Evolutionary conservation across 1,139 yeast species (phyloP).

Genomic region (Candida sp.): DNA sequence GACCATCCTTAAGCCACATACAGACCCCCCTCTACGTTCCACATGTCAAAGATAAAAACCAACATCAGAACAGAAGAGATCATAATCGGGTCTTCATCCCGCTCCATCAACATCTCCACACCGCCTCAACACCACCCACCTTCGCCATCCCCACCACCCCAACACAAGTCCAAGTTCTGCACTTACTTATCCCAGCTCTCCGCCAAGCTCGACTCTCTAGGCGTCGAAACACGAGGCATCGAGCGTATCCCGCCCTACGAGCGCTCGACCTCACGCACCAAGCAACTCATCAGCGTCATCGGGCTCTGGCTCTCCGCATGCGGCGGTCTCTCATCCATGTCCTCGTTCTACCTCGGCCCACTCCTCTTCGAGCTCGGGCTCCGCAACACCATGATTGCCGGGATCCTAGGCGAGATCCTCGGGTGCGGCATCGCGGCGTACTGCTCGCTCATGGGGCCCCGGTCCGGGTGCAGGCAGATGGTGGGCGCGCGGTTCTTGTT

Average conservation of each 20-base stretch:
- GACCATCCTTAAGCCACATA: too few relatives aligned
- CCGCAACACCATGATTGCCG: slow-evolving; percentile 61
- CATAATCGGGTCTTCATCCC: background rate
- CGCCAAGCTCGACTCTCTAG: slow-evolving; percentile 38
- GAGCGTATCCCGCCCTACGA: slow-evolving; percentile 77
- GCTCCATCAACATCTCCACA: too few relatives aligned
- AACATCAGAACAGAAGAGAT: background rate
- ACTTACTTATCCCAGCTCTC: slow-evolving; percentile 14
- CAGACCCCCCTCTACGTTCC: too few relatives aligned
- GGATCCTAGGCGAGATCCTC: slow-evolving; percentile 61
- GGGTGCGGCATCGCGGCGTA: slow-evolving; percentile 84
- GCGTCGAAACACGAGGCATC: slow-evolving; percentile 84
- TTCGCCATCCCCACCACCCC: too few relatives aligned
- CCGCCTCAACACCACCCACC: too few relatives aligned
- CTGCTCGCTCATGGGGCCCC: slow-evolving; percentile 85
- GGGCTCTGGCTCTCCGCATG: slow-evolving; percentile 88
- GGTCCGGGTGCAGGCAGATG: slow-evolving; percentile 89
- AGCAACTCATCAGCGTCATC: slow-evolving; percentile 60
- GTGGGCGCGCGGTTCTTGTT: slow-evolving; percentile 78
- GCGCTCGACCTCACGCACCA: slow-evolving; percentile 52
- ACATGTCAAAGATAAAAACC: background rate
- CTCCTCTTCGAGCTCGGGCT: slow-evolving; percentile 69
- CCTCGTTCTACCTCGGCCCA: slow-evolving; percentile 79
- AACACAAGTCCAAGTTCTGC: background rate
- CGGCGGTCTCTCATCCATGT: slow-evolving; percentile 86